Base-by-base conservation (phyloP, 352 stramenopile species). In the Ophiocytium majus region DNA sequence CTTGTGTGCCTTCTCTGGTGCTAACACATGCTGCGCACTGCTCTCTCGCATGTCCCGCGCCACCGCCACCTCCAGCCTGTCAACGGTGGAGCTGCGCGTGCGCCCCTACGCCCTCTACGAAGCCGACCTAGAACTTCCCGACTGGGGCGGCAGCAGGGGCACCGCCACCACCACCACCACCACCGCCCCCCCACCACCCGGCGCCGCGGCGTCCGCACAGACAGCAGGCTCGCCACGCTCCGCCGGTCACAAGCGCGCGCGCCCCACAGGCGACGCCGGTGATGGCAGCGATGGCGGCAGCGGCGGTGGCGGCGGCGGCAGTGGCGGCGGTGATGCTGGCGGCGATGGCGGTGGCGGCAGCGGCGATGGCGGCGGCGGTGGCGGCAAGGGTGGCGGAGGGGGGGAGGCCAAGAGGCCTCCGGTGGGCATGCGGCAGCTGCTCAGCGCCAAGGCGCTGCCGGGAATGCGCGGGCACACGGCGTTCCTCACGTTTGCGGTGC, bases 381-480 rank as follows among this genome's bases (percentile, higher is more conserved):
- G 14, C 35, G 66, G 66, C 32, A 43, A 43, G 66, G 14, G 14
- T 17, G 35, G 5, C 5, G 23, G 19, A 23, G 57, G 28, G 19
- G 57, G 57, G 28, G 23, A 23, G 23, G 57, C 57, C 57, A 71
- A 71, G 28, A 37, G 76, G 79, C 83, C 50, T 50, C n/a, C 34
- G 23, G 66, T 78, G 32, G 5, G 5, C 5, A 78, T 35, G 35
- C 66, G 66, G 36, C 75, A 78, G 33, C 34, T 87, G 17, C 23
- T 82, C 33, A 80, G 74, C 33, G 88, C 87, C 0, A 84, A 90
- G 78, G 82, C 89, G 28, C 49, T 82, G 23, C 50, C 83, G 9
- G 43, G 50, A 0, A 95, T 95, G 92, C 90, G 92, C 83, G 93
- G 93, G 19, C 93, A 96, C 86, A 95, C 93, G 9, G 92, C 92